Percentiles rank a stretch among this genome's conserved stretches.
Conservation (phyloP, 345 rosid species). For the Eucalyptus sp. region DNA sequence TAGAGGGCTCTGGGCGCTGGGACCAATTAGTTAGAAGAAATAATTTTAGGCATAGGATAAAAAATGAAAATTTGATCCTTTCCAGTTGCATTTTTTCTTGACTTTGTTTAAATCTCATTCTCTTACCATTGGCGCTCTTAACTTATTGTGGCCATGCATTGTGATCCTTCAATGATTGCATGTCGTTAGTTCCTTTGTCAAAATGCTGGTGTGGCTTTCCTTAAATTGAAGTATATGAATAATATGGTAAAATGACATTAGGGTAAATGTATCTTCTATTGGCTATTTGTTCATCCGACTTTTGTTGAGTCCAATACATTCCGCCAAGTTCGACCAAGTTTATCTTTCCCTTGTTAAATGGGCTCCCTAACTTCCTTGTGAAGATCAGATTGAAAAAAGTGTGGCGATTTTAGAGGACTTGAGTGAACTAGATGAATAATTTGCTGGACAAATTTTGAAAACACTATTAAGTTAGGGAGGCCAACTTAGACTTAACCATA, state of each 20-base stretch:
- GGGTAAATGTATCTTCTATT: not conserved
- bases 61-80: not conserved
- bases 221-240: not conserved
- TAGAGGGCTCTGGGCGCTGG: not conserved
- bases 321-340: not conserved
- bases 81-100: not conserved
- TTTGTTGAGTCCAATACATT: not conserved
- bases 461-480: not conserved
- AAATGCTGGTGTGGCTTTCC: not conserved
- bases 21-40: not conserved
- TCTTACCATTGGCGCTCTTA: not conserved
- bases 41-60: not conserved
- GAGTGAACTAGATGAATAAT: not conserved
- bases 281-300: not conserved
- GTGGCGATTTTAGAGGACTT: not conserved
- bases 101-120: not conserved
- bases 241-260: not conserved
- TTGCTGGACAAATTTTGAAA: not conserved
- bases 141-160: not conserved
- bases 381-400: not conserved
- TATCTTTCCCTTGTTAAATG: not conserved
- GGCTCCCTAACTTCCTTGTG: not conserved
- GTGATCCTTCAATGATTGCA: not conserved
- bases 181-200: not conserved
- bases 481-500: not conserved